These are phyloP conservation scores for Thalassiosira mediterranea DNA, from an alignment of 352 stramenopile genomes.

Conservation along the genomic window DNA sequence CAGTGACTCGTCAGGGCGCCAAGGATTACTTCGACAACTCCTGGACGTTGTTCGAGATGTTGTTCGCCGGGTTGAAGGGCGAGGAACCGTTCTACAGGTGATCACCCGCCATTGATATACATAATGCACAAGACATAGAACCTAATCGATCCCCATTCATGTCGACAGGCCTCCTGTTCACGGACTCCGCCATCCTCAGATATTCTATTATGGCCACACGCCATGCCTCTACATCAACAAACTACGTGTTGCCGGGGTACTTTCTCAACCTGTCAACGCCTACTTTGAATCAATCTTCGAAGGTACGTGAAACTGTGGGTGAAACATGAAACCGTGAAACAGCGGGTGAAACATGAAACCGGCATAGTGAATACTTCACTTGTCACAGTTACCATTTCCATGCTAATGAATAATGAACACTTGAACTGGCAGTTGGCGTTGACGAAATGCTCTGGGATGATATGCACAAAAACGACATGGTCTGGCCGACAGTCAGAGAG, in stretches of 20 bases:
- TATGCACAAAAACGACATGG: conserved; percentile 96
- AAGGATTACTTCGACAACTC: conserved; percentile 95
- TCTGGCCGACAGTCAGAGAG: conserved; percentile 90
- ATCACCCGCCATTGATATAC: background rate
- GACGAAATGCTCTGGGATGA: conserved; percentile 99
- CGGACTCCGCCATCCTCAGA: conserved; percentile 93
- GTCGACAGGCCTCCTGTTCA: conserved; percentile 87
- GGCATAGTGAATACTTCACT: no score
- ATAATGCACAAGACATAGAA: background rate
- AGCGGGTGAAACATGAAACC: no score
- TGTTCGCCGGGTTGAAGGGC: conserved; percentile 91
- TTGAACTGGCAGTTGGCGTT: conserved; percentile 93
- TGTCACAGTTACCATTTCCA: no score
- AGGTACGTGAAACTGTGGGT: no score
- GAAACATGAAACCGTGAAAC: no score
- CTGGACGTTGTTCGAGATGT: conserved; percentile 92
- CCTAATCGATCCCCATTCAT: conserved; percentile 1
- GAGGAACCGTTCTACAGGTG: conserved; percentile 88
- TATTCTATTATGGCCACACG: conserved; percentile 98
- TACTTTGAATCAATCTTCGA: conserved; percentile 91
- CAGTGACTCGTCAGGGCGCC: conserved; percentile 87
- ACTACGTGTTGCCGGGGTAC: conserved; percentile 90
- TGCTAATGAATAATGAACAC: no score
- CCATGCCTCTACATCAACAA: conserved; percentile 97
- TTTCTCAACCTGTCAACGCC: conserved; percentile 88